These are phyloP conservation scores for Litchi chinensis DNA, from an alignment of 345 rosid genomes.

Conservation along the genomic window DNA sequence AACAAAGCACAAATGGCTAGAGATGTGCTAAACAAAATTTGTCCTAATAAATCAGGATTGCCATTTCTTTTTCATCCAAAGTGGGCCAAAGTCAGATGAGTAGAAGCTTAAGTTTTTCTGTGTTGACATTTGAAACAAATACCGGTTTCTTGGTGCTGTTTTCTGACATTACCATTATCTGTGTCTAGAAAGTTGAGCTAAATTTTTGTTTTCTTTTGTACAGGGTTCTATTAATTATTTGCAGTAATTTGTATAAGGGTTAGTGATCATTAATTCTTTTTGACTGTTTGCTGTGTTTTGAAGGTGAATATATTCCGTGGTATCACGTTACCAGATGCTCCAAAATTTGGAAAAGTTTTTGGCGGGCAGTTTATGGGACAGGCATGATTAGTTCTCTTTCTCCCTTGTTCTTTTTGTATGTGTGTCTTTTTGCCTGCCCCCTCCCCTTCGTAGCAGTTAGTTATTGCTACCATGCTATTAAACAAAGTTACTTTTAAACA, in stretches of 20 bases:
- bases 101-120: neutral
- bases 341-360: conserved; percentile 85
- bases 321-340: conserved; percentile 85
- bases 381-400: conserved; percentile 39
- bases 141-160: conserved; percentile 3
- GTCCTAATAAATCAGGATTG: neutral
- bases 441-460: neutral
- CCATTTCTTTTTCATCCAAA: neutral
- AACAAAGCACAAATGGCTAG: neutral
- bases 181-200: neutral
- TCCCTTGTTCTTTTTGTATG: neutral
- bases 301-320: conserved; percentile 90
- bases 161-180: neutral
- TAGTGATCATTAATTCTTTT: neutral
- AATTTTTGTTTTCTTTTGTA: neutral
- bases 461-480: neutral
- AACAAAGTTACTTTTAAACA: neutral
- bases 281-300: conserved; percentile 18
- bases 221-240: neutral
- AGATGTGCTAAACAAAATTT: neutral
- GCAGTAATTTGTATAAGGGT: neutral
- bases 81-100: conserved; percentile 2
- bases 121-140: neutral
- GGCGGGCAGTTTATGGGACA: conserved; percentile 97
- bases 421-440: neutral